Evolutionary conservation across 169 alveolate species (phyloP), one percentile per base, ranked within the genome.

Genomic region (Toxoplasma gondii): DNA sequence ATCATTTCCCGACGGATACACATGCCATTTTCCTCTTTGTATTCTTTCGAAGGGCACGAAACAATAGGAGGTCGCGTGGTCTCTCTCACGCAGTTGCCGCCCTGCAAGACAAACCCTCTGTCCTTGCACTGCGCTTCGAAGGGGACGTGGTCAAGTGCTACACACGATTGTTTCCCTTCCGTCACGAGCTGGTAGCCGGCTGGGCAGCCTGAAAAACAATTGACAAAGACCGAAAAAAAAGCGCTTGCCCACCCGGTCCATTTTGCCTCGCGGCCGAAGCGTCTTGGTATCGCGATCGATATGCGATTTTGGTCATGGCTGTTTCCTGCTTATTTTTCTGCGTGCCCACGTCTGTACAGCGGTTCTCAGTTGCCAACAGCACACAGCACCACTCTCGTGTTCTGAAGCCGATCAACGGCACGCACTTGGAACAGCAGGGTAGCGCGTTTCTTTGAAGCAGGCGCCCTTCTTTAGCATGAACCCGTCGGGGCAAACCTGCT

Each of bases 71-170:
- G 90, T 1, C 90, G 90, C 38, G 90, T 82, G 4, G 90, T n/a
- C 54, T 82, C 67, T 31, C 27, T 22, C 19, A 82, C 90, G 29
- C 90, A 82, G 64, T 82, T 82, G 12, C 90, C 90, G 27, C 90
- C 90, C 36, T 82, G 67, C 53, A 82, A 31, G 27, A 43, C 67
- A 36, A 41, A 82, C 24, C 67, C 90, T 31, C 36, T 39, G 67
- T 82, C 90, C 90, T 82, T 82, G 64, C 90, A 82, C 69, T 1
- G 58, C 53, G 90, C 90, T 49, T 82, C 90, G 44, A 82, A 1
- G 29, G 90, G 90, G 17, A 82, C 90, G 1, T 49, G 90, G 41
- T 82, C 90, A 44, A 82, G 67, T 38, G 90, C 90, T 12, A 82
- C 67, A 36, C 90, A 82, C 41, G 53, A 17, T 16, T 16, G 90